Evolutionary conservation across 108 stramenopile genomes (phyloP).

Genomic region (Skeletonema menzelii): DNA sequence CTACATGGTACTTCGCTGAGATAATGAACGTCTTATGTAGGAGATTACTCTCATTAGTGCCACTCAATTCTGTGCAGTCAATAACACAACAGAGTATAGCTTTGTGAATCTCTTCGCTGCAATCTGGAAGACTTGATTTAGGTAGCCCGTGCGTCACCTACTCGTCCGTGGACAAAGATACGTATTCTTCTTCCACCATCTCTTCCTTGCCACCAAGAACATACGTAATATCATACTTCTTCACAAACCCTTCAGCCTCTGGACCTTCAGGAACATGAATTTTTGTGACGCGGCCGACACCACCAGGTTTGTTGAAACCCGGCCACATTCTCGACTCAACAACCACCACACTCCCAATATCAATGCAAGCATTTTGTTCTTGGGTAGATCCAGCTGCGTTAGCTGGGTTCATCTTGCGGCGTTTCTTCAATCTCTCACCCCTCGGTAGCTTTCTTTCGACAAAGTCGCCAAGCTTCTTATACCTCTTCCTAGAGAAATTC

Average conservation of each 20-base stretch:
- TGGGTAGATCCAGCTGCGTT: background rate
- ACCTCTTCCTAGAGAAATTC: conserved; percentile 81
- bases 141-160: too few species aligned
- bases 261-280: conserved; percentile 26
- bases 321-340: conserved; percentile 71
- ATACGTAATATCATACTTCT: conserved; percentile 60
- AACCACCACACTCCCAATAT: conserved; percentile 30
- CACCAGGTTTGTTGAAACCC: conserved; percentile 68
- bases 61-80: background rate
- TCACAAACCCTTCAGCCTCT: background rate
- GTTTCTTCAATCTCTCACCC: conserved; percentile 67
- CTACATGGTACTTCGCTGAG: too few species aligned
- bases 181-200: conserved; percentile 54
- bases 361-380: background rate
- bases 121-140: background rate
- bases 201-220: conserved; percentile 70
- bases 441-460: conserved; percentile 61
- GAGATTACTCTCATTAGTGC: background rate
- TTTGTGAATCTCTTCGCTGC: conserved; percentile 4
- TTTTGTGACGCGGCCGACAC: conserved; percentile 47
- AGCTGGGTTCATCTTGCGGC: conserved; percentile 14
- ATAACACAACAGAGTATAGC: background rate
- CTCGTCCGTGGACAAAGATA: conserved; percentile 11
- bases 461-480: conserved; percentile 80
- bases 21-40: background rate